phyloP scores from a whole-genome alignment of 1,284 basidiomycete species.

The Ceratobasidium sp. region DNA sequence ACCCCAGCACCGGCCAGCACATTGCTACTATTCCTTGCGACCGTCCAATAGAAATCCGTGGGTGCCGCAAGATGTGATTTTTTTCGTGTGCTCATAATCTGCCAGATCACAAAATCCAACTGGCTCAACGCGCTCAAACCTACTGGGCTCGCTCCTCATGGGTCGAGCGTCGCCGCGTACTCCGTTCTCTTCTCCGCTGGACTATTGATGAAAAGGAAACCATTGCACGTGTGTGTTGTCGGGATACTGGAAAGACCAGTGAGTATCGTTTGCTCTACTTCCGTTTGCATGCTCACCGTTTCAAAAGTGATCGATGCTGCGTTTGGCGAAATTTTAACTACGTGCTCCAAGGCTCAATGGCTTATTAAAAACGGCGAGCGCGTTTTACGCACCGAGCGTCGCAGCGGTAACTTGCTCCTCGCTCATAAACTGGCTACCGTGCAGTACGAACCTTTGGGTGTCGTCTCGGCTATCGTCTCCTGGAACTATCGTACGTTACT shows the following conservation, averaged over 20 bases:
- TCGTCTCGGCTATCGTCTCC: conserved; percentile 91
- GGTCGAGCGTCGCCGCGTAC: conserved; percentile 77
- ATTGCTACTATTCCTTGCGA: conserved; percentile 68
- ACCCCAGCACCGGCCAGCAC: conserved; percentile 87
- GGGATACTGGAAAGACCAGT: conserved; percentile 98
- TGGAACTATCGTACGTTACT: conserved; percentile 86
- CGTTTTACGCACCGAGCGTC: conserved; percentile 74
- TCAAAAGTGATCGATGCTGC: conserved; percentile 84
- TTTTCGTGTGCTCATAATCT: conserved; percentile 69
- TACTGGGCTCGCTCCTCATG: conserved; percentile 80
- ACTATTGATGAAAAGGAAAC: conserved; percentile 86
- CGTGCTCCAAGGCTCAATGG: conserved; percentile 90
- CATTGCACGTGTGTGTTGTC: conserved; percentile 88
- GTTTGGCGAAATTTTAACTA: conserved; percentile 88
- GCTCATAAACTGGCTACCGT: conserved; percentile 88
- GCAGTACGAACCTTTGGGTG: conserved; percentile 92
- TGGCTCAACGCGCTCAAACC: conserved; percentile 74
- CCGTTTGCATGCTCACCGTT: background rate
- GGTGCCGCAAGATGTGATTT: background rate
- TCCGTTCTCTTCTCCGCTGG: conserved; percentile 91
- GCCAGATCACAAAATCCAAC: conserved; percentile 75
- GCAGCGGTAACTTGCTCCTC: conserved; percentile 79
- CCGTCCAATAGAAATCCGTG: conserved; percentile 33
- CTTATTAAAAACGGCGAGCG: conserved; percentile 83
- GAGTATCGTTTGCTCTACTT: conserved; percentile 54